Evolutionary conservation across 1,284 basidiomycete species (phyloP).

Genomic region (Moniliophthora roreri): DNA sequence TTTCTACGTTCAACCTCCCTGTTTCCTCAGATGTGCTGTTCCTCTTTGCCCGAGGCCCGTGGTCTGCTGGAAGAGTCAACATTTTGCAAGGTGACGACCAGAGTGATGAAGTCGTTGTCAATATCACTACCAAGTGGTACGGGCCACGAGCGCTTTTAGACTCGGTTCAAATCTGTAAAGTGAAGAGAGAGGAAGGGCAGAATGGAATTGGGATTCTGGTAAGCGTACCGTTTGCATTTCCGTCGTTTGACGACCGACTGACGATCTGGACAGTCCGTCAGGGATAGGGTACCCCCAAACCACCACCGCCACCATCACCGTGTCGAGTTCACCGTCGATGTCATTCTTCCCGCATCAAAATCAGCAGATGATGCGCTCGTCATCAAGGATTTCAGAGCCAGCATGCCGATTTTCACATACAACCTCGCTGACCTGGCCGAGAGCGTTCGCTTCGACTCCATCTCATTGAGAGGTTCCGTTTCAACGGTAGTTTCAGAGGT

Average conservation of each 20-base stretch:
- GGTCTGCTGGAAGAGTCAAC: slow-evolving; percentile 29
- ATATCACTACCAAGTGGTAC: slow-evolving; percentile 31
- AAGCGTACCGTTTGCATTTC: slow-evolving; percentile 17
- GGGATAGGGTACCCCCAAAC: neutral
- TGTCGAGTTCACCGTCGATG: slow-evolving; percentile 29
- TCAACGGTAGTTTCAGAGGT: slow-evolving; percentile 31
- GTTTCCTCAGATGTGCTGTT: slow-evolving; percentile 33
- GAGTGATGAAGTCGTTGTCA: slow-evolving; percentile 29
- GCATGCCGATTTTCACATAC: slow-evolving; percentile 32
- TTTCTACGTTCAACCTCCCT: slow-evolving; percentile 33
- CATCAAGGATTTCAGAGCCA: slow-evolving; percentile 34
- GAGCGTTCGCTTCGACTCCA: slow-evolving; percentile 30
- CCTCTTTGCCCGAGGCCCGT: slow-evolving; percentile 34
- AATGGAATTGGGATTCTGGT: slow-evolving; percentile 45
- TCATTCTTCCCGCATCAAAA: slow-evolving; percentile 30
- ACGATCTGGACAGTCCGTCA: slow-evolving; percentile 2
- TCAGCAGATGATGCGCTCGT: slow-evolving; percentile 18
- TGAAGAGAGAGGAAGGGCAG: slow-evolving; percentile 27
- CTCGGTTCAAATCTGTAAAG: slow-evolving; percentile 35
- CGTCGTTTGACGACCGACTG: too few relatives aligned
- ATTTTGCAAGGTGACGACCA: slow-evolving; percentile 29
- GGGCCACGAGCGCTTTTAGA: slow-evolving; percentile 23
- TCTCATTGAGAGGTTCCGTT: slow-evolving; percentile 26
- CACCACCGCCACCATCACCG: slow-evolving; percentile 8
- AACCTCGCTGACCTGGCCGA: slow-evolving; percentile 28